Conservation (phyloP, 306 rosid genomes). For the Vigna radiata region DNA sequence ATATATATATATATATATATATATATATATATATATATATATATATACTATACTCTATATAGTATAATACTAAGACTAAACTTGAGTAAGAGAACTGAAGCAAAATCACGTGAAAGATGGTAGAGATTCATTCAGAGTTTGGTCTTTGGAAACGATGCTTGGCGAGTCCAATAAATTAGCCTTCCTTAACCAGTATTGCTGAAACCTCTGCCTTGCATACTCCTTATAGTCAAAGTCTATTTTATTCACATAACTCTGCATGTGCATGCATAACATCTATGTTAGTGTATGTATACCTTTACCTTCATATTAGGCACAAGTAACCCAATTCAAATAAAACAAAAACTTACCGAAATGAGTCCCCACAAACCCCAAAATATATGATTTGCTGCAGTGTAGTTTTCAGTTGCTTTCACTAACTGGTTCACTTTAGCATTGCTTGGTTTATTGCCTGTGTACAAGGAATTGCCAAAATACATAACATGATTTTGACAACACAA, state of each 20-base stretch:
- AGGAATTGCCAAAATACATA: background rate
- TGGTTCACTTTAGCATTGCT: conserved; percentile 68
- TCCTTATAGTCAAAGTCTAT: conserved; percentile 91
- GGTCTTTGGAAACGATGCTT: conserved; percentile 18
- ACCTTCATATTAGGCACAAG: background rate
- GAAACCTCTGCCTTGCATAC: conserved; percentile 86
- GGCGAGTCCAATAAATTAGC: conserved; percentile 53
- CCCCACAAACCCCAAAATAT: conserved; percentile 97
- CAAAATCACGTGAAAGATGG: conserved; percentile 36
- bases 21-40: too few relatives aligned
- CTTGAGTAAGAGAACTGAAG: conserved; percentile 26
- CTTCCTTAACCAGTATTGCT: conserved; percentile 73
- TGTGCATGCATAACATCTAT: conserved; percentile 32
- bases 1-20: too few relatives aligned
- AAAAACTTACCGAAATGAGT: conserved; percentile 71
- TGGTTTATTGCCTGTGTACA: conserved; percentile 59
- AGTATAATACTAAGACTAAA: conserved; percentile 19
- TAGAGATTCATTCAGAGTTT: conserved; percentile 27
- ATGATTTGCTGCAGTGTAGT: conserved; percentile 82
- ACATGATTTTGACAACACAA: background rate
- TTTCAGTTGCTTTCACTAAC: conserved; percentile 63
- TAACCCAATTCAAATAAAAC: background rate
- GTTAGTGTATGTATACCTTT: background rate
- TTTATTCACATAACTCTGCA: conserved; percentile 80
- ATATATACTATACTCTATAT: too few relatives aligned